Conservation (phyloP, 306 rosid genomes). For the Trichosanthes cucumerina region DNA sequence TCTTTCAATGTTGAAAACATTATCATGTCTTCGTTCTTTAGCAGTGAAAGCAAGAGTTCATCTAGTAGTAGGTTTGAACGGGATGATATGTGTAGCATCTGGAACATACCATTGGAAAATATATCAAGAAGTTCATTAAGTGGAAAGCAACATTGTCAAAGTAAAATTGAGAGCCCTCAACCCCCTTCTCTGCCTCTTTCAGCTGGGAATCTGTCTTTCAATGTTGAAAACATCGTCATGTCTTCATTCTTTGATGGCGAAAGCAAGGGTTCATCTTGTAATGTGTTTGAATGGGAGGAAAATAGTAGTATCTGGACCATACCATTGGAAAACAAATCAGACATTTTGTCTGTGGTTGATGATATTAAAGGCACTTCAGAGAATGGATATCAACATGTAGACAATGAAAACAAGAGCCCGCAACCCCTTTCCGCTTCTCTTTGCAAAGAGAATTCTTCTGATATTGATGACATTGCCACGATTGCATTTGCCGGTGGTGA, state of each 20-base stretch:
- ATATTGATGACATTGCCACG: constrained; percentile 4
- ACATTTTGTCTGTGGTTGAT: background rate
- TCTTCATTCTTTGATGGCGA: constrained; percentile 18
- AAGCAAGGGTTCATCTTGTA: background rate
- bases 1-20: constrained; percentile 11
- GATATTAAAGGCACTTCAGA: constrained; percentile 13
- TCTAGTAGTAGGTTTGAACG: constrained; percentile 2
- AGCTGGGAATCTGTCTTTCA: background rate
- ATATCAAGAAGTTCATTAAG: background rate
- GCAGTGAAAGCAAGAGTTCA: constrained; percentile 15
- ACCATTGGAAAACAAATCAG: background rate
- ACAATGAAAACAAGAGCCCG: background rate
- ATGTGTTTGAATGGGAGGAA: constrained; percentile 15
- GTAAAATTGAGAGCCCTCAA: background rate
- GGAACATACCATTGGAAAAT: background rate
- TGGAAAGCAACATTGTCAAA: constrained; percentile 14
- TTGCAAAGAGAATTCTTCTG: background rate
- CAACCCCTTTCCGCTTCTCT: background rate
- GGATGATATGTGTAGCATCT: background rate
- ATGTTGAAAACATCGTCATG: constrained; percentile 12
- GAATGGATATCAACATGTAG: constrained; percentile 16
- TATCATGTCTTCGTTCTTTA: constrained; percentile 15
- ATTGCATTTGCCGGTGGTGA: constrained; percentile 17
- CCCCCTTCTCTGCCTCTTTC: background rate
- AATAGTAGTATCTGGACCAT: background rate